Evolutionary conservation across 331 rosid species (phyloP).

Genomic region (Acacia pycnantha): DNA sequence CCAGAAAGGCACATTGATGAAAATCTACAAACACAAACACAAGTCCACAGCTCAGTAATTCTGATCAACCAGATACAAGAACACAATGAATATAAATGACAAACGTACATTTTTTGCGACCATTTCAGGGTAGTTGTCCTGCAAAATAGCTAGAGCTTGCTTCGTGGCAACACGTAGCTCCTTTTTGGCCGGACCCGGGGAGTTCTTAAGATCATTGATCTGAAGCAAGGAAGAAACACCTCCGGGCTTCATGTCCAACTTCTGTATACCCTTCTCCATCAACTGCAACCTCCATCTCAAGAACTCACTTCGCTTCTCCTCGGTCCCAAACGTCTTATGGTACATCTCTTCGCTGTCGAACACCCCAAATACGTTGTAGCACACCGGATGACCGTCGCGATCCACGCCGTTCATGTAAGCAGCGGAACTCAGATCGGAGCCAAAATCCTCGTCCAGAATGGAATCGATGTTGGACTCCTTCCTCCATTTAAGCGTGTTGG

Average conservation of each 20-base stretch:
- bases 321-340: constrained; percentile 60
- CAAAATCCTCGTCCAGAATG: constrained; percentile 39
- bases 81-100: background rate
- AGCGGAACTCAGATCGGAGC: constrained; percentile 43
- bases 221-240: constrained; percentile 79
- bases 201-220: constrained; percentile 70
- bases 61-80: background rate
- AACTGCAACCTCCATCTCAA: constrained; percentile 85
- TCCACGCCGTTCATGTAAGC: constrained; percentile 62
- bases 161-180: constrained; percentile 70
- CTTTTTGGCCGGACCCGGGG: constrained; percentile 73
- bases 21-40: constrained; percentile 46
- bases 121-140: constrained; percentile 90
- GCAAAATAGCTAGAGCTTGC: constrained; percentile 63
- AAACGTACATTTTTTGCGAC: constrained; percentile 81
- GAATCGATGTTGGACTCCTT: constrained; percentile 68
- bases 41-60: background rate
- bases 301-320: constrained; percentile 62
- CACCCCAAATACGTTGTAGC: constrained; percentile 75
- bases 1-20: constrained; percentile 95
- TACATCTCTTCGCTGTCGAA: constrained; percentile 65
- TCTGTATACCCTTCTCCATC: constrained; percentile 84
- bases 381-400: constrained; percentile 75
- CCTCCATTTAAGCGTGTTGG: constrained; percentile 80
- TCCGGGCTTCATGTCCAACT: constrained; percentile 64